Percentiles rank a stretch among this genome's conserved stretches.
Evolutionary conservation across 1,284 basidiomycete genomes (phyloP).

Genomic region (Cerrena zonata): DNA sequence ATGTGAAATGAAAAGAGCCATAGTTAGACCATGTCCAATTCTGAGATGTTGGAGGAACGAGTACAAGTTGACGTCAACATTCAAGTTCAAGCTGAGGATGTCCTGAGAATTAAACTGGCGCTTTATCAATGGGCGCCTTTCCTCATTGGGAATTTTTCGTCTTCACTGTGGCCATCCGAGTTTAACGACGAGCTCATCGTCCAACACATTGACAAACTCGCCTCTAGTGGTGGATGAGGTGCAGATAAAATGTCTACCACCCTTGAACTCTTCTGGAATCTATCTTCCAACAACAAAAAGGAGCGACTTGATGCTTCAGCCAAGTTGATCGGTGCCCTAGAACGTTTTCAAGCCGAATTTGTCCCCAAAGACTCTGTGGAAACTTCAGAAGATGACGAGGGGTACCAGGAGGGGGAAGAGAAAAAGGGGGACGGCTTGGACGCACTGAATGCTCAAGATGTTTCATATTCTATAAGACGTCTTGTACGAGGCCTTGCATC

Average conservation of each 20-base stretch:
- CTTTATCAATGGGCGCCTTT: neutral
- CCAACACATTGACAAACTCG: neutral
- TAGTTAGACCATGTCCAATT: too few species aligned
- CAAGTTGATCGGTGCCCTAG: constrained; percentile 74
- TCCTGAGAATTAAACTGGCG: too few species aligned
- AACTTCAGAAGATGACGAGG: constrained; percentile 32
- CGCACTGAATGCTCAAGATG: constrained; percentile 75
- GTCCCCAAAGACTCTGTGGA: constrained; percentile 40
- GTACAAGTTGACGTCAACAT: too few species aligned
- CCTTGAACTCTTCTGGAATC: constrained; percentile 88
- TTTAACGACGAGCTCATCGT: neutral
- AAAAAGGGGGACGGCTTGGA: constrained; percentile 45
- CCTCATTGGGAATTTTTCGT: neutral
- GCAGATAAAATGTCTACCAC: constrained; percentile 63
- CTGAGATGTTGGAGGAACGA: too few species aligned
- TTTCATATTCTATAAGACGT: constrained; percentile 81
- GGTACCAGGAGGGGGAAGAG: constrained; percentile 32
- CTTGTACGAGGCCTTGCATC: constrained; percentile 84
- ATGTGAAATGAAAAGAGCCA: too few species aligned
- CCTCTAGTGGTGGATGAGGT: neutral
- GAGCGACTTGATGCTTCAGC: constrained; percentile 82
- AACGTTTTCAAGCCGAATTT: constrained; percentile 73
- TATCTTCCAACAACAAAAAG: constrained; percentile 78
- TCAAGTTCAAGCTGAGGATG: too few species aligned
- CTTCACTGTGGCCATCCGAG: neutral